phyloP scores from a whole-genome alignment of 2,329 filamentous ascomycete genomes.

The Trichoderma breve region DNA sequence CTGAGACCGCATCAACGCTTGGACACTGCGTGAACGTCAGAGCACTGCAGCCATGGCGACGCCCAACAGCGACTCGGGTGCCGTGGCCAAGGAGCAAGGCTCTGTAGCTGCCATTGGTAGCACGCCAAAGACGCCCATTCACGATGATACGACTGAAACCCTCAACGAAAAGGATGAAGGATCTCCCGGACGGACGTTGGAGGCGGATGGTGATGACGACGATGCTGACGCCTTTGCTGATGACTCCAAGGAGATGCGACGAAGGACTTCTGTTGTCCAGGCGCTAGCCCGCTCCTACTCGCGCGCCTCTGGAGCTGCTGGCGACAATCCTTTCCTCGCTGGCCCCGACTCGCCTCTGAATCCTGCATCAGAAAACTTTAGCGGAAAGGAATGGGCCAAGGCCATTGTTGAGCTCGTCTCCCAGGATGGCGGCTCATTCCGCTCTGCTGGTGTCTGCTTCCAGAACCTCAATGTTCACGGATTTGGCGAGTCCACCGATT shows the following conservation, averaged over 20 bases:
- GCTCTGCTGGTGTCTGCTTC: conserved; percentile 64
- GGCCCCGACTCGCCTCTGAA: conserved; percentile 52
- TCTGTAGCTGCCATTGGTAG: conserved; percentile 21
- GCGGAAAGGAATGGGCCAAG: conserved; percentile 58
- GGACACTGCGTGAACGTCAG: not conserved
- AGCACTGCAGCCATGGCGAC: conserved; percentile 15
- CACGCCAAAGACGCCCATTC: conserved; percentile 26
- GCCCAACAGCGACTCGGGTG: conserved; percentile 45
- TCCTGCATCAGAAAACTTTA: conserved; percentile 53
- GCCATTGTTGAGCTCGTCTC: conserved; percentile 53
- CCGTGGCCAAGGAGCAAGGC: conserved; percentile 44
- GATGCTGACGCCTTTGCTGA: conserved; percentile 23
- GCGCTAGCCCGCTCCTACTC: conserved; percentile 57
- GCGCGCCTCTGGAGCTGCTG: conserved; percentile 41
- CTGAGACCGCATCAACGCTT: conserved; percentile 2
- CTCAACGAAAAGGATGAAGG: conserved; percentile 39
- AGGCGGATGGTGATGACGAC: conserved; percentile 29
- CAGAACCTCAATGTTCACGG: conserved; percentile 67
- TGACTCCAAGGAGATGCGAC: conserved; percentile 43
- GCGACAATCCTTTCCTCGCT: conserved; percentile 51
- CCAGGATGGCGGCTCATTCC: conserved; percentile 53
- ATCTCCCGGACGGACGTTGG: conserved; percentile 30
- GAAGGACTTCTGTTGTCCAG: conserved; percentile 53
- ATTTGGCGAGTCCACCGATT: conserved; percentile 66
- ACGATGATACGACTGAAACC: conserved; percentile 33